Evolutionary conservation across 1,284 basidiomycete genomes (phyloP).

Genomic region (Singerocomus rubriflavus): DNA sequence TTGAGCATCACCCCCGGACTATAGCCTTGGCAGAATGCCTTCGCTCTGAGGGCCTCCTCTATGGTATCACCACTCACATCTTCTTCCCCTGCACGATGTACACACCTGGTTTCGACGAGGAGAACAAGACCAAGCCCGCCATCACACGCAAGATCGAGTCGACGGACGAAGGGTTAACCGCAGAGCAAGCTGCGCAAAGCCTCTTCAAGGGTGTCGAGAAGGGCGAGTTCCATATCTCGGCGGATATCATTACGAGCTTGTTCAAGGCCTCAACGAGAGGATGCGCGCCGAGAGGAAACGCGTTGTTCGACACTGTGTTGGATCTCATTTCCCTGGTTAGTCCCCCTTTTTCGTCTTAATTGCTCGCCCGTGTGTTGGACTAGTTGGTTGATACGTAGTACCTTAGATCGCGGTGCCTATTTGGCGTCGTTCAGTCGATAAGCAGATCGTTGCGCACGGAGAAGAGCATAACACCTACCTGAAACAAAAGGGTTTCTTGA

Average conservation of each 20-base stretch:
- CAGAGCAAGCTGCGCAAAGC: slow-evolving; percentile 63
- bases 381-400: background rate
- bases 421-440: slow-evolving; percentile 33
- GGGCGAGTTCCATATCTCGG: slow-evolving; percentile 76
- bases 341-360: background rate
- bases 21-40: slow-evolving; percentile 84
- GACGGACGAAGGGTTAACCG: slow-evolving; percentile 61
- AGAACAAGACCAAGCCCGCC: slow-evolving; percentile 80
- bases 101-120: slow-evolving; percentile 77
- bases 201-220: slow-evolving; percentile 72
- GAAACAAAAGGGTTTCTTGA: slow-evolving; percentile 27
- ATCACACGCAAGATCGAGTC: slow-evolving; percentile 84
- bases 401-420: slow-evolving; percentile 31
- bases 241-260: slow-evolving; percentile 64
- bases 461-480: slow-evolving; percentile 30
- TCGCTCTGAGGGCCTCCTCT: slow-evolving; percentile 78
- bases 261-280: slow-evolving; percentile 73
- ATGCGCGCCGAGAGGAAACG: slow-evolving; percentile 47
- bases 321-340: slow-evolving; percentile 28
- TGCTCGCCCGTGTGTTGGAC: too few species aligned
- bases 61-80: slow-evolving; percentile 79
- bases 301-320: slow-evolving; percentile 18
- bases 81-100: slow-evolving; percentile 88
- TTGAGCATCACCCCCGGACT: background rate
- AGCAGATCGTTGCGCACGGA: slow-evolving; percentile 24